phyloP scores from a whole-genome alignment of 2,329 filamentous ascomycete species.

The Arthroderma sp. region DNA sequence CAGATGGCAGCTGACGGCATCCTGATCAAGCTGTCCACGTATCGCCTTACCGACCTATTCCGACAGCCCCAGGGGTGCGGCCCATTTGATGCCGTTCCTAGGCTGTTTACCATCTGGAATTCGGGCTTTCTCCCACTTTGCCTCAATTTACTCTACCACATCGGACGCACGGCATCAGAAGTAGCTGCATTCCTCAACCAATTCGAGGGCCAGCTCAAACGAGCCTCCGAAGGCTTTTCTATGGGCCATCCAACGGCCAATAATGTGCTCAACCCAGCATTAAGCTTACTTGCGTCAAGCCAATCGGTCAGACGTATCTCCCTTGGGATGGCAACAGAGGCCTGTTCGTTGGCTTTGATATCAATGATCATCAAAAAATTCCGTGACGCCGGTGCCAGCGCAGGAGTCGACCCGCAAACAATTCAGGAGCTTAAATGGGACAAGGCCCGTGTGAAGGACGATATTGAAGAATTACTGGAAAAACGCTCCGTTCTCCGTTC shows the following conservation, averaged over 20 bases:
- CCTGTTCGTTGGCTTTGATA: constrained; percentile 65
- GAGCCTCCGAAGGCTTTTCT: constrained; percentile 61
- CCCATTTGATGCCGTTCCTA: constrained; percentile 61
- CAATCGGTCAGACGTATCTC: constrained; percentile 50
- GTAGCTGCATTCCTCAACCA: constrained; percentile 78
- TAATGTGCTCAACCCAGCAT: not conserved
- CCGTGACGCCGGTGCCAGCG: constrained; percentile 49
- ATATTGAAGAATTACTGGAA: constrained; percentile 68
- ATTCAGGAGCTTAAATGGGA: constrained; percentile 69
- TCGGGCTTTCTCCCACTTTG: constrained; percentile 77
- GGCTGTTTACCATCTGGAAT: constrained; percentile 82
- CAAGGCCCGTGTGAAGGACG: constrained; percentile 56
- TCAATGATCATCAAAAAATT: constrained; percentile 57
- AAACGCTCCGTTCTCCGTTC: constrained; percentile 57
- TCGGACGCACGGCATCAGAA: constrained; percentile 71
- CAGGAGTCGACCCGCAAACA: constrained; percentile 44
- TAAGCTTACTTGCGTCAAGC: constrained; percentile 2
- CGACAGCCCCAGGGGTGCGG: constrained; percentile 55
- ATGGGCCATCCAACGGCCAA: constrained; percentile 29
- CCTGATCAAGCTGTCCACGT: constrained; percentile 63
- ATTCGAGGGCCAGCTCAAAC: constrained; percentile 64
- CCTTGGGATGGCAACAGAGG: constrained; percentile 59
- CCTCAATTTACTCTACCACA: constrained; percentile 70
- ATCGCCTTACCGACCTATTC: constrained; percentile 66
- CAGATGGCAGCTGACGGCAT: constrained; percentile 80